These are phyloP conservation scores for Diddensiella caesifluorescens DNA, from an alignment of 805 yeast species.

Conservation along the genomic window DNA sequence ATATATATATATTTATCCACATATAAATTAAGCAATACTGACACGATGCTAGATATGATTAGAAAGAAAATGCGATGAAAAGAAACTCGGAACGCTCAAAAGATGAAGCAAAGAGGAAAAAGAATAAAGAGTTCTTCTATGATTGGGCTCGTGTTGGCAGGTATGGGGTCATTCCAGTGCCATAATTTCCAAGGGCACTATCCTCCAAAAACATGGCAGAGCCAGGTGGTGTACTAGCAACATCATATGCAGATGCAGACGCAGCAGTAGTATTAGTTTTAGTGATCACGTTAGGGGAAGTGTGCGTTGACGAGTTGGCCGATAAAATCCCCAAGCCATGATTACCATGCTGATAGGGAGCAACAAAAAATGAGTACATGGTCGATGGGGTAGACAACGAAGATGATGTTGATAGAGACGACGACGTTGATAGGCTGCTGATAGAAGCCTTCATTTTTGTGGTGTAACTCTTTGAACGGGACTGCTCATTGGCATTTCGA, in stretches of 20 bases:
- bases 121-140: background rate
- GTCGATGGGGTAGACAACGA: background rate
- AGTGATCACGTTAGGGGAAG: conserved; percentile 10
- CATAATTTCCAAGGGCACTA: conserved; percentile 12
- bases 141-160: conserved; percentile 14
- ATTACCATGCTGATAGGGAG: conserved; percentile 2
- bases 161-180: conserved; percentile 28
- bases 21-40: too few species aligned
- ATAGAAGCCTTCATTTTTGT: too few species aligned
- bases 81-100: too few species aligned
- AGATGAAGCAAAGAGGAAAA: background rate
- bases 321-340: conserved; percentile 3
- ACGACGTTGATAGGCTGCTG: too few species aligned
- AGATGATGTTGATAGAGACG: too few species aligned
- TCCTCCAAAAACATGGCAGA: conserved; percentile 21
- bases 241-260: conserved; percentile 8
- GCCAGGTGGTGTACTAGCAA: conserved; percentile 25
- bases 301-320: background rate
- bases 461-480: background rate
- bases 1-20: too few species aligned
- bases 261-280: conserved; percentile 2
- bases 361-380: conserved; percentile 2
- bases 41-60: too few species aligned
- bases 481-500: conserved; percentile 8
- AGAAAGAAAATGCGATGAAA: too few species aligned